phyloP scores from a whole-genome alignment of 495 filamentous ascomycete species.

The Xylaria telfairii region DNA sequence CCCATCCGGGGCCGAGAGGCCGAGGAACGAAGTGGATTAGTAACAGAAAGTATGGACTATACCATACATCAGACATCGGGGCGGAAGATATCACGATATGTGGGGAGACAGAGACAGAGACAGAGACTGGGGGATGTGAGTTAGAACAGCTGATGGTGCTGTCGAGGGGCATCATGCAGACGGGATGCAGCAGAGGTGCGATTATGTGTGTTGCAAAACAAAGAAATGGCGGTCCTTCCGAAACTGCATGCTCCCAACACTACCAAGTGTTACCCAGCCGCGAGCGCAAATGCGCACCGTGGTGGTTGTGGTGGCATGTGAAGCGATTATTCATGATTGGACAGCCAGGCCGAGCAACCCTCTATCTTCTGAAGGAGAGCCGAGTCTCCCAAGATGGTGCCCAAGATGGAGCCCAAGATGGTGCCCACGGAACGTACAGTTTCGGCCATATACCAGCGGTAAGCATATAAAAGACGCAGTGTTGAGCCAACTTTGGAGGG shows the following conservation, averaged over 20 bases:
- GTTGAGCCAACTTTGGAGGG: conserved; percentile 19
- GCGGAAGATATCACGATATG: background rate
- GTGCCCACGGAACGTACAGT: background rate
- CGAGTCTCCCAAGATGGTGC: background rate
- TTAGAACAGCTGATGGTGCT: background rate
- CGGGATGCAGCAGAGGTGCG: background rate
- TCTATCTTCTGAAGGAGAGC: background rate
- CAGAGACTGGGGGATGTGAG: too few relatives aligned
- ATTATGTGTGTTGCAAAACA: background rate
- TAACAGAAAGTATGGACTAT: background rate
- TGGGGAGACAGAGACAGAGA: background rate
- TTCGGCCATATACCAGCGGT: background rate
- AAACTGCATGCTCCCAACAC: background rate
- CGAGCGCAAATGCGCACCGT: background rate
- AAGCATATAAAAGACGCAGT: background rate
- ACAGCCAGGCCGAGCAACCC: conserved; percentile 3
- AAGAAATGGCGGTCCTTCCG: background rate
- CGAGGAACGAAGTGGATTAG: background rate
- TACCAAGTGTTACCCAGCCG: background rate
- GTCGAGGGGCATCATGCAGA: background rate
- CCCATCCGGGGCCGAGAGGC: background rate
- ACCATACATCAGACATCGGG: background rate
- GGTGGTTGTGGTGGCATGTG: background rate
- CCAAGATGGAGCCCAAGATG: background rate
- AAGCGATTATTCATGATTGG: background rate